Evolutionary conservation across 192 early-diverging fungal genomes (phyloP).

Genomic region (Backusella parvicylindrica): DNA sequence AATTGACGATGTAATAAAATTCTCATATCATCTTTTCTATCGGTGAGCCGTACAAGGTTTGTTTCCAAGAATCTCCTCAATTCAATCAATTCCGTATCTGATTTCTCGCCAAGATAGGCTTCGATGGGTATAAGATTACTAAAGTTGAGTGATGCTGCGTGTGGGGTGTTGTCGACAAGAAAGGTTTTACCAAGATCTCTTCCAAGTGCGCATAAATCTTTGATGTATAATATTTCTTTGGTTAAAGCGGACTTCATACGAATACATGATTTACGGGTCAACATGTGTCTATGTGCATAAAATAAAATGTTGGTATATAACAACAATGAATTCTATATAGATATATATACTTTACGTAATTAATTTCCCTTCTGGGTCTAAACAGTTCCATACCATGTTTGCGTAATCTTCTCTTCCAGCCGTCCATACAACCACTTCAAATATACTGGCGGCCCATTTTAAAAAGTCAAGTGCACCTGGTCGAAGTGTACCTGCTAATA

Average conservation of each 20-base stretch:
- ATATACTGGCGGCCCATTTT: slow-evolving; percentile 29
- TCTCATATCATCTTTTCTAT: slow-evolving; percentile 34
- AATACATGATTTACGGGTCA: slow-evolving; percentile 32
- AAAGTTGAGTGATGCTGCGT: slow-evolving; percentile 36
- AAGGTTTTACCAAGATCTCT: slow-evolving; percentile 34
- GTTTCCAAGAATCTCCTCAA: slow-evolving; percentile 26
- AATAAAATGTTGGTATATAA: too few species aligned
- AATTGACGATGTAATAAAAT: slow-evolving; percentile 32
- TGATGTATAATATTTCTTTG: slow-evolving; percentile 30
- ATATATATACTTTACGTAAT: slow-evolving; percentile 33
- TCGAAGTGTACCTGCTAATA: slow-evolving; percentile 28
- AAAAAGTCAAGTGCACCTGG: slow-evolving; percentile 31
- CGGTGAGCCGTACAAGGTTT: slow-evolving; percentile 13
- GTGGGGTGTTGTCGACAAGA: slow-evolving; percentile 35
- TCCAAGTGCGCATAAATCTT: slow-evolving; percentile 32
- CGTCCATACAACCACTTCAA: slow-evolving; percentile 40
- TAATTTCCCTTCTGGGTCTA: slow-evolving; percentile 27
- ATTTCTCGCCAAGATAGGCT: slow-evolving; percentile 22
- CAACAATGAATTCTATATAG: too few species aligned
- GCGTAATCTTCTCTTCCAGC: slow-evolving; percentile 36
- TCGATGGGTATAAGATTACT: slow-evolving; percentile 40
- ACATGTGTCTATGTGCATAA: slow-evolving; percentile 20
- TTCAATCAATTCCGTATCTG: slow-evolving; percentile 24
- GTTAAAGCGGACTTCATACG: slow-evolving; percentile 21
- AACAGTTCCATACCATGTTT: slow-evolving; percentile 12